These are phyloP conservation scores for Alternaria sp. DNA, from an alignment of 2,329 filamentous ascomycete species.

Conservation along the genomic window DNA sequence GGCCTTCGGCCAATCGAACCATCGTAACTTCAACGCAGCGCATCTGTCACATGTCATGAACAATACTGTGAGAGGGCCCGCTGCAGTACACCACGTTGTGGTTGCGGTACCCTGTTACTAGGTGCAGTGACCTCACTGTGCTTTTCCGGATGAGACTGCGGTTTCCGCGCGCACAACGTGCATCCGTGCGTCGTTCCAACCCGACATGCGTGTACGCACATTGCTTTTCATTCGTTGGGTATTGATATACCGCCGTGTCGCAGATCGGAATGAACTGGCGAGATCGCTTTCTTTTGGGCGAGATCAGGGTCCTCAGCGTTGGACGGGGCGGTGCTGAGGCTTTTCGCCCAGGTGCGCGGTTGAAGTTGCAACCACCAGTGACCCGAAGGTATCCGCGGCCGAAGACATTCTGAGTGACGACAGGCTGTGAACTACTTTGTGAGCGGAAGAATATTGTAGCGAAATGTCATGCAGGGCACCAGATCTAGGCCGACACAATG, in stretches of 20 bases:
- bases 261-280: not conserved
- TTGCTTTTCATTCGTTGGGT: conserved; percentile 4
- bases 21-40: conserved; percentile 6
- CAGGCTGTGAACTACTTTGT: not conserved
- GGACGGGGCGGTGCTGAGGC: conserved; percentile 1
- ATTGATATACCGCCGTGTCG: conserved; percentile 6
- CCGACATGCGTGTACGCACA: conserved; percentile 1
- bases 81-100: conserved; percentile 10
- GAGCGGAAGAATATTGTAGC: conserved; percentile 1
- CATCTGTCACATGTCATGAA: conserved; percentile 3
- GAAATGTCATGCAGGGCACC: not conserved
- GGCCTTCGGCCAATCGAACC: conserved; percentile 4
- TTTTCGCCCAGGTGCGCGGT: conserved; percentile 9
- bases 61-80: not conserved
- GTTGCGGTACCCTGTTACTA: not conserved
- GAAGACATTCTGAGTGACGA: conserved; percentile 7
- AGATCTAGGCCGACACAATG: not conserved
- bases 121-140: conserved; percentile 13
- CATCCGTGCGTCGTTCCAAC: conserved; percentile 12
- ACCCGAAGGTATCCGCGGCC: conserved; percentile 22
- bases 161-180: not conserved
- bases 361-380: not conserved
- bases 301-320: not conserved
- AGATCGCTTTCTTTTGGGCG: not conserved
- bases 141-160: not conserved